These are phyloP conservation scores for Limnomonas spitsbergensis DNA, from an alignment of 139 green algal species.

Conservation along the genomic window DNA sequence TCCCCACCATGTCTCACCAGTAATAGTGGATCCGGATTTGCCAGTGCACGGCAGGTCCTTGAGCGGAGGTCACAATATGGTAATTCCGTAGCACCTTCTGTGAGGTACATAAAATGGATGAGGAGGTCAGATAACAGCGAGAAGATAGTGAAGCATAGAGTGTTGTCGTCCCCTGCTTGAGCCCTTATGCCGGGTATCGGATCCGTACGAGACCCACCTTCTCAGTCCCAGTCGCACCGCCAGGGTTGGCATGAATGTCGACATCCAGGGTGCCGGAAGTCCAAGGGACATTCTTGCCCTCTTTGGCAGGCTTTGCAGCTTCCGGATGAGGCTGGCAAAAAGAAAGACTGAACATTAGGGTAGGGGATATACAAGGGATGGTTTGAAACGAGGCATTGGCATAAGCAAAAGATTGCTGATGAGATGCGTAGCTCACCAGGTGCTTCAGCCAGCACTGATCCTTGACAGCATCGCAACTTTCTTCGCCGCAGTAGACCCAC, in stretches of 20 bases:
- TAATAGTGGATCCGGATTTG: constrained; percentile 81
- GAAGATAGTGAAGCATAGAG: too few relatives aligned
- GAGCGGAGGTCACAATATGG: constrained; percentile 78
- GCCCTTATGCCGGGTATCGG: too few relatives aligned
- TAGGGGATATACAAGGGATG: neutral
- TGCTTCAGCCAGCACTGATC: constrained; percentile 88
- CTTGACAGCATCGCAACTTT: constrained; percentile 53
- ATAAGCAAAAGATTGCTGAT: too few relatives aligned
- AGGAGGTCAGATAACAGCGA: too few relatives aligned
- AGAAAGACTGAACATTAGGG: neutral
- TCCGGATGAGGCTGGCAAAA: constrained; percentile 58
- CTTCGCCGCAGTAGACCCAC: constrained; percentile 79
- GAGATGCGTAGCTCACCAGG: constrained; percentile 63
- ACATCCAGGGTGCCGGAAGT: constrained; percentile 66
- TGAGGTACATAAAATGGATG: too few relatives aligned
- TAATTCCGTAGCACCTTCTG: constrained; percentile 33
- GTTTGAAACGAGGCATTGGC: too few relatives aligned
- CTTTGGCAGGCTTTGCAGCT: constrained; percentile 43
- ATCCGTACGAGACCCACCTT: too few relatives aligned
- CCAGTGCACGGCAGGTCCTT: constrained; percentile 78
- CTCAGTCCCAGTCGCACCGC: neutral
- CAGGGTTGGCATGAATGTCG: constrained; percentile 39
- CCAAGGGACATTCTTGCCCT: constrained; percentile 68
- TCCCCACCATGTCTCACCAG: constrained; percentile 60
- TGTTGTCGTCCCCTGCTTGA: too few relatives aligned